phyloP scores from a whole-genome alignment of 306 rosid genomes.

The Lupinus albus region DNA sequence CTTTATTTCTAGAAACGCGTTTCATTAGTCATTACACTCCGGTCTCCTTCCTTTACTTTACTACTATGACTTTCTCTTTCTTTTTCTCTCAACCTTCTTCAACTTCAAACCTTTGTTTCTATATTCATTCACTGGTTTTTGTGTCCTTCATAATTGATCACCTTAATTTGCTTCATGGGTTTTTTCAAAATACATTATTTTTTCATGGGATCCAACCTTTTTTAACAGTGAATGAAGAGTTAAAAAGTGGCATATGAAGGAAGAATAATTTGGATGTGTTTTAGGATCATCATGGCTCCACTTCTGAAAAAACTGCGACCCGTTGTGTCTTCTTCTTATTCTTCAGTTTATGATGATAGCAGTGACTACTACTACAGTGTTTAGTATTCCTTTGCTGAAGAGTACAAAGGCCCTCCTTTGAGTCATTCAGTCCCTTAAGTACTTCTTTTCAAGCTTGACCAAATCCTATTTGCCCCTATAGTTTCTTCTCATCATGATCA shows the following conservation, averaged over 20 bases:
- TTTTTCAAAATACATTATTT: background rate
- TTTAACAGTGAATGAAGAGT: background rate
- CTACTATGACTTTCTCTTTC: background rate
- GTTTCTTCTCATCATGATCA: conserved; percentile 44
- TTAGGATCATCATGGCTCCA: conserved; percentile 41
- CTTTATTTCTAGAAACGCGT: conserved; percentile 9
- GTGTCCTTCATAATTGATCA: background rate
- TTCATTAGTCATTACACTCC: background rate
- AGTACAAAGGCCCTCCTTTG: conserved; percentile 67
- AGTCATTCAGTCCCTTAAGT: conserved; percentile 58
- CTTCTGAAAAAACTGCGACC: conserved; percentile 50
- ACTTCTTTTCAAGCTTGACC: conserved; percentile 52
- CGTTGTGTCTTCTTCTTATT: conserved; percentile 32
- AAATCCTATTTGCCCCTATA: conserved; percentile 58
- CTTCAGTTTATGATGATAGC: conserved; percentile 33
- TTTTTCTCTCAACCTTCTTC: too few relatives aligned
- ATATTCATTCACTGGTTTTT: background rate
- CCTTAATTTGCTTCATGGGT: background rate
- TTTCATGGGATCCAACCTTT: too few relatives aligned
- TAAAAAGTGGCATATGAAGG: too few relatives aligned
- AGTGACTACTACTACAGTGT: conserved; percentile 41
- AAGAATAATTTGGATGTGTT: background rate
- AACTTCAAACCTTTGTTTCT: too few relatives aligned
- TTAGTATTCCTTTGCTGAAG: conserved; percentile 72
- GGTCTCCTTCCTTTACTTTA: conserved; percentile 3